phyloP scores from a whole-genome alignment of 257 asterid species.

The Rubia yunnanensis region DNA sequence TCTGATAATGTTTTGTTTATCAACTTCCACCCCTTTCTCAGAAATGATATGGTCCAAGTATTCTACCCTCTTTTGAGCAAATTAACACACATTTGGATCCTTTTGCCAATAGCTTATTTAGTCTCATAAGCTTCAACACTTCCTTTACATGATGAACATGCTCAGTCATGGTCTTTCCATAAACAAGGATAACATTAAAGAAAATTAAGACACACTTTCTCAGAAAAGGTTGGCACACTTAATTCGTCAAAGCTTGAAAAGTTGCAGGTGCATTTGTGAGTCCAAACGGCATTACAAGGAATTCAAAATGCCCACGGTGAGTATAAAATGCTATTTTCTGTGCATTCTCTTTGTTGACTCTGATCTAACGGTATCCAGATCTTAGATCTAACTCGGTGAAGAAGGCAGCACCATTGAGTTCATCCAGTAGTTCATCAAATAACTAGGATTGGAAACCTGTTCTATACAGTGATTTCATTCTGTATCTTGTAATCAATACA shows the following conservation, averaged over 20 bases:
- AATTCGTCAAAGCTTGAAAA: conserved; percentile 7
- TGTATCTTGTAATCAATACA: too few relatives aligned
- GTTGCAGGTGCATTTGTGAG: conserved; percentile 10
- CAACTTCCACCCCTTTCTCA: neutral
- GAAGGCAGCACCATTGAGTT: too few relatives aligned
- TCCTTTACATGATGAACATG: neutral
- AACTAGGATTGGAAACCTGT: neutral
- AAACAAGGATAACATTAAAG: conserved; percentile 14
- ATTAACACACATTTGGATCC: neutral
- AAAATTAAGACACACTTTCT: neutral
- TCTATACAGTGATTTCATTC: too few relatives aligned
- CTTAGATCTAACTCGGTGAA: neutral
- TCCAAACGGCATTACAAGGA: too few relatives aligned
- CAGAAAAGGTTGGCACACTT: neutral
- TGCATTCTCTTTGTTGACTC: neutral
- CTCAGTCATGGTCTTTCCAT: neutral
- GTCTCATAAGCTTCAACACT: neutral
- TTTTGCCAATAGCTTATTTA: neutral
- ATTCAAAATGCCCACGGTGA: conserved; percentile 7
- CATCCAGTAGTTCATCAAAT: neutral
- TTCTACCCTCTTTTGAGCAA: neutral
- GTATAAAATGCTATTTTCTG: neutral
- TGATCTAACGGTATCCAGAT: neutral
- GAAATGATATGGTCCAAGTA: conserved; percentile 10
- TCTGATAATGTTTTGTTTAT: neutral